Conservation (phyloP, 169 alveolate species). For the Plasmodium coatneyi region DNA sequence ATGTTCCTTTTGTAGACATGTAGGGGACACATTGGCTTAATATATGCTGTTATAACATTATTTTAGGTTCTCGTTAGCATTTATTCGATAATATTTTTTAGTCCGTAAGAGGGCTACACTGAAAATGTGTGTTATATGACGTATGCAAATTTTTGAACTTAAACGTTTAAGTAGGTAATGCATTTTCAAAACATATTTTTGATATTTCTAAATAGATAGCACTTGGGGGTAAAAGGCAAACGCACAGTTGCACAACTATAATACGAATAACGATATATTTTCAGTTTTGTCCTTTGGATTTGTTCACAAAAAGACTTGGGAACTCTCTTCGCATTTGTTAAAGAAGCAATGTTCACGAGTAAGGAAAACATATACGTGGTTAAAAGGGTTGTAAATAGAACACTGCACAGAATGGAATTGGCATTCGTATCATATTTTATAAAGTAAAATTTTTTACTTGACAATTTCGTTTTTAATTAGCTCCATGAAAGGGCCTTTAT, state of each 20-base stretch:
- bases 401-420: neutral
- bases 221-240: neutral
- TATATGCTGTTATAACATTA: neutral
- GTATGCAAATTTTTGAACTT: neutral
- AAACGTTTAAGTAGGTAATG: neutral
- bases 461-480: neutral
- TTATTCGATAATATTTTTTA: neutral
- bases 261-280: neutral
- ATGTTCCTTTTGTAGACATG: neutral
- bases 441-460: neutral
- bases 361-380: neutral
- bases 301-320: neutral
- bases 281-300: neutral
- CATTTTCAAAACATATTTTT: neutral
- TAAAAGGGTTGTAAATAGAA: neutral
- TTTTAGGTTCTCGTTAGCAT: neutral
- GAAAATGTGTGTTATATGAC: neutral
- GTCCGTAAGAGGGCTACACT: neutral
- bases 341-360: neutral
- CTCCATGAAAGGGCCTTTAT: neutral
- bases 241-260: neutral
- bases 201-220: neutral
- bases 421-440: neutral
- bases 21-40: neutral
- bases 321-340: neutral